phyloP scores from a whole-genome alignment of 108 stramenopile genomes.

The Stephanodiscus triporus region DNA sequence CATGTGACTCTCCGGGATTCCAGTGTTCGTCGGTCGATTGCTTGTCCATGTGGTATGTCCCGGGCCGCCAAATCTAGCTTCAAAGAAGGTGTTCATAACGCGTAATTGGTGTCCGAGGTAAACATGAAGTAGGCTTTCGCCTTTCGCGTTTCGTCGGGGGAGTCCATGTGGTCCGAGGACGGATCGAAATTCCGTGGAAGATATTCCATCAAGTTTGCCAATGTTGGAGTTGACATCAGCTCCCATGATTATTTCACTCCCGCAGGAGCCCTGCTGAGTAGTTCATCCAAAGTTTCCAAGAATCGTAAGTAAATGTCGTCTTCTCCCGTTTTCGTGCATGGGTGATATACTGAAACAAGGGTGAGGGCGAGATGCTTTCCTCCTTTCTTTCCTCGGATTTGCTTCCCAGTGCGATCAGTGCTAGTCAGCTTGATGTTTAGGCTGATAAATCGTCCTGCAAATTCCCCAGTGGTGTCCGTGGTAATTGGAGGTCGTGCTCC shows the following conservation, averaged over 20 bases:
- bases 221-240: conserved; percentile 4
- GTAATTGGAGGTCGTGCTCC: not conserved
- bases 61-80: not conserved
- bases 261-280: not conserved
- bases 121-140: not conserved
- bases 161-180: conserved; percentile 5
- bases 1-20: not conserved
- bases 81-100: not conserved
- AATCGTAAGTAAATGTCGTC: not conserved
- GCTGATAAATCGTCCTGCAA: not conserved
- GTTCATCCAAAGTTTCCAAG: not conserved
- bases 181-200: not conserved
- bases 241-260: not conserved
- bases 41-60: not conserved
- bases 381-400: not conserved
- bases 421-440: not conserved
- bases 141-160: not conserved
- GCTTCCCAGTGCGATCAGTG: not conserved
- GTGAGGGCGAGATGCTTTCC: not conserved
- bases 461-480: not conserved
- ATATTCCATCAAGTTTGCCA: not conserved
- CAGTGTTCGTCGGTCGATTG: not conserved
- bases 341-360: not conserved
- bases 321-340: not conserved
- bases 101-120: conserved; percentile 1